Base-by-base conservation (phyloP, 2,329 filamentous ascomycete genomes). In the Rutstroemia sydowiana region DNA sequence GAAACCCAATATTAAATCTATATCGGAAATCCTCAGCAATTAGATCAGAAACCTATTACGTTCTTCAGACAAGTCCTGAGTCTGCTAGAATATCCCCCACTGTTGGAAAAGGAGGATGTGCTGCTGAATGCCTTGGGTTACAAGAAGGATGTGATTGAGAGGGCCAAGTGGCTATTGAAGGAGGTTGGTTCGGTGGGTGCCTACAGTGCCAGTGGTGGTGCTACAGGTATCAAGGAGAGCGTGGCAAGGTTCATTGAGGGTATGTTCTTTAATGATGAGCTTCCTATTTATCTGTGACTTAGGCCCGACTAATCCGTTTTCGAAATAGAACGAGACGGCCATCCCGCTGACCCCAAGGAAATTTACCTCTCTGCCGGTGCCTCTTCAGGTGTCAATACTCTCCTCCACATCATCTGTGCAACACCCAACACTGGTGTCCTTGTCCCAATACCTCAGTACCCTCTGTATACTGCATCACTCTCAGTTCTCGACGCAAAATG, bases 41-140 rank as follows among this genome's bases (percentile, higher is more conserved):
- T 98, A 57, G 93, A 96, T 73, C 93, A 98, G 78, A 95, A 97
- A 77, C 93, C 93, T 65, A 92, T 98, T 65, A 98, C 93, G 61
- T 98, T 96, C 78, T 96, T 98, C 82, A 85, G 93, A 62, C 92
- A 98, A 74, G 93, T 98, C 26, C 79, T 93, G 65, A 95, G 89
- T 72, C 71, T 98, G 57, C 72, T 97, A 54, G 93, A 98, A 76
- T 91, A 97, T 75, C 93, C 93, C 1, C 69, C 76, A 52, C 76
- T 98, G 31, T 77, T 98, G 55, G 79, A 95, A 66, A 84, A 95
- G 63, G 82, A 89, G 68, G 81, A 92, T 59, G 84, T 86, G n/a
- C 74, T 97, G 57, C 72, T 84, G 66, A 79, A 83, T 52, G 70
- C 75, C 41, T 78, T 97, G 60, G 90, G 86, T 59, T 98, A 97